phyloP scores from a whole-genome alignment of 2,329 filamentous ascomycete genomes.

The Cladophialophora exuberans region DNA sequence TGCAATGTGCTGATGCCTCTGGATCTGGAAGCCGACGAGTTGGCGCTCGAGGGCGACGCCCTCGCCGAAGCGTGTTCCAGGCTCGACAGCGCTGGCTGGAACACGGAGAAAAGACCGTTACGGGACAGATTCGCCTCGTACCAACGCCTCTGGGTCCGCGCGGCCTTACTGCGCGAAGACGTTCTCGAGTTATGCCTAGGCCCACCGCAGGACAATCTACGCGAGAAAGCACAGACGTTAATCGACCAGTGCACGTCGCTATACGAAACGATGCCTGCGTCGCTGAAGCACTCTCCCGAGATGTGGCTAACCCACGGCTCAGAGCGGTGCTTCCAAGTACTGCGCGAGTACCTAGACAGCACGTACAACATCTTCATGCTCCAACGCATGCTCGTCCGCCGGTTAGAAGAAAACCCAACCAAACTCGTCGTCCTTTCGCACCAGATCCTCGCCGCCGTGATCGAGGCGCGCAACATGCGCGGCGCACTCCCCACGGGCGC shows the following conservation, averaged over 20 bases:
- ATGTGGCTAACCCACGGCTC: neutral
- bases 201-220: slow-evolving; percentile 1
- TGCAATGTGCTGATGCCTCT: slow-evolving; percentile 45
- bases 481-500: slow-evolving; percentile 37
- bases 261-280: neutral
- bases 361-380: slow-evolving; percentile 42
- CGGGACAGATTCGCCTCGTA: slow-evolving; percentile 25
- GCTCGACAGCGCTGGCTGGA: slow-evolving; percentile 38
- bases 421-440: slow-evolving; percentile 36
- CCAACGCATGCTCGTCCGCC: slow-evolving; percentile 39
- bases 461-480: slow-evolving; percentile 36
- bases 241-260: neutral
- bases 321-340: neutral
- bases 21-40: slow-evolving; percentile 38
- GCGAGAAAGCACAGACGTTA: slow-evolving; percentile 9
- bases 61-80: slow-evolving; percentile 35
- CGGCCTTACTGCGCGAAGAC: slow-evolving; percentile 40
- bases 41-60: slow-evolving; percentile 35
- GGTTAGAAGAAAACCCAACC: slow-evolving; percentile 33
- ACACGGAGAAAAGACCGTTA: slow-evolving; percentile 20
- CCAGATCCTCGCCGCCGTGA: slow-evolving; percentile 36
- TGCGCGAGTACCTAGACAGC: slow-evolving; percentile 36
- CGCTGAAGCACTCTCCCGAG: neutral
- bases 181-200: slow-evolving; percentile 38
- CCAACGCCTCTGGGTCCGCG: slow-evolving; percentile 26